Base-by-base conservation (phyloP, 192 early-diverging fungal genomes). In the Backusella luteola region DNA sequence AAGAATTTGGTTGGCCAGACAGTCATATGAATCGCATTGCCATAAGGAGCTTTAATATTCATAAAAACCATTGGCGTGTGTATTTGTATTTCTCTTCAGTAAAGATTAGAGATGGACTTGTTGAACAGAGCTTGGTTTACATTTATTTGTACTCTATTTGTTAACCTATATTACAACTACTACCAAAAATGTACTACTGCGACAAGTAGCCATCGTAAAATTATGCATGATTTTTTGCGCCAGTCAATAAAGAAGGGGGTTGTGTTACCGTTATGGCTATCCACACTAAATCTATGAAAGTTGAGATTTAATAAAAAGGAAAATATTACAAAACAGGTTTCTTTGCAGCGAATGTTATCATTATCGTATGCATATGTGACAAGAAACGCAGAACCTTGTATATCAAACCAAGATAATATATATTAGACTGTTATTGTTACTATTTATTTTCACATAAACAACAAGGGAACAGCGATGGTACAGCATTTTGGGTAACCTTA, bases 11-110 rank as follows among this genome's bases (percentile, higher is more conserved):
- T 63, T 63, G 56, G 23, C 23, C 7, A 12, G 12, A 12, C 23
- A 63, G 56, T 63, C 56, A 63, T 63, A 63, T 63, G 56, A 29
- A 63, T 63, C 23, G 56, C 56, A 56, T 56, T 56, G 3, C 53
- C 21, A 56, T 56, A 56, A 56, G n/a, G 6, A 26, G 53, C 8
- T 56, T 8, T n/a, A 56, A 7, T 19, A n/a, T 56, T 19, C 19
- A 17, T 52, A 52, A 6, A 52, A 39, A 11, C 19, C 19, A 19
- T 52, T 52, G 49, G 19, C 19, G n/a, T 23, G 52, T 53, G 52
- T 21, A 9, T 53, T n/a, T n/a, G 19, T 53, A 8, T 53, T 53
- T 0, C 9, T 53, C 52, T 53, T 29, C 46, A 49, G 21, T 19
- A 49, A n/a, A 49, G 17, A 44, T 19, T 44, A 44, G 15, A 44